Base-by-base conservation (phyloP, 2,329 filamentous ascomycete genomes). In the Clarireedia monteithiana region DNA sequence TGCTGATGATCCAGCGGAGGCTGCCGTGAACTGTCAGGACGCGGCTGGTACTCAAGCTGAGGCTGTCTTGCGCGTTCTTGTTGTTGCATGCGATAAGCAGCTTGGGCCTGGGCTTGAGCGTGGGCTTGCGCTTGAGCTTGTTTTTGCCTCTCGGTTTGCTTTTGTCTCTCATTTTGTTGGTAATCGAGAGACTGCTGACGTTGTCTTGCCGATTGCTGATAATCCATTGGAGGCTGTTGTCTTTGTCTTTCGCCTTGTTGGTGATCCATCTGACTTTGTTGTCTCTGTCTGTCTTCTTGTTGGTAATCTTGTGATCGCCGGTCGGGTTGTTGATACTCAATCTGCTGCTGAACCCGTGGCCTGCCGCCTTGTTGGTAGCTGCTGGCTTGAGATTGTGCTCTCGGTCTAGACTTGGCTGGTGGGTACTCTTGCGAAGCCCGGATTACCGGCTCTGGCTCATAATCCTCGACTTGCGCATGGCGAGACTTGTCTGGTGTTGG, bases 371-470 rank as follows among this genome's bases (percentile, higher is more conserved):
- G 53, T 15, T 49, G 48, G 30, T 55, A 44, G 39, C 53, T 45
- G 23, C 53, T 45, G 23, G 53, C 53, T 17, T 55, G 53, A 20
- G 53, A 55, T 50, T 55, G 53, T 4, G 53, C 53, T 24, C 53
- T 50, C 6, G 53, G 53, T 12, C 53, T 50, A 17, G 53, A 39
- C 7, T 48, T 50, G 12, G 27, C 20, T 23, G 53, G 36, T 45
- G 49, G 47, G 26, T 55, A 48, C 20, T 55, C 50, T 24, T 34
- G 47, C 12, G 47, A 34, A 30, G 47, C 48, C 27, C 54, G 56
- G 50, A 51, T 26, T 44, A 45, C 57, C 69, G 70, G 52, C 69
- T 70, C 47, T 44, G 70, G 65, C 51, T 73, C 53, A 12, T 59
- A 56, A 42, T 64, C 61, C 40, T 63, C 62, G 34, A 62, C 58